Conservation (phyloP, 495 filamentous ascomycete genomes). For the Penicillium soppii region DNA sequence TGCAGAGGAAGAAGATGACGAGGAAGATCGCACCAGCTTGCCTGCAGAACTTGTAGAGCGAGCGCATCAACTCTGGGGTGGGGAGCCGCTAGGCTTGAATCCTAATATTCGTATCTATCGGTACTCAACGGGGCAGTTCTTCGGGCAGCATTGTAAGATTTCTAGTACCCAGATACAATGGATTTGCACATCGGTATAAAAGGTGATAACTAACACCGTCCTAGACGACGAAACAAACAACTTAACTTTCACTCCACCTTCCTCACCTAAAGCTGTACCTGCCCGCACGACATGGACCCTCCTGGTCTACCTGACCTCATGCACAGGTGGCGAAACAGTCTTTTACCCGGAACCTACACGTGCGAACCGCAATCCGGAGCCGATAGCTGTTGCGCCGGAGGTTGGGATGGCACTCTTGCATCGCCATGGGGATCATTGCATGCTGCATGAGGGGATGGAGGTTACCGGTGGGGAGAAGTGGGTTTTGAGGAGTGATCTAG, state of each 20-base stretch:
- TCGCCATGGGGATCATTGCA: conserved; percentile 83
- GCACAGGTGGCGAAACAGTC: conserved; percentile 82
- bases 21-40: conserved; percentile 40
- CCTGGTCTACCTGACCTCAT: conserved; percentile 81
- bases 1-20: conserved; percentile 22
- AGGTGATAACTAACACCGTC: background rate
- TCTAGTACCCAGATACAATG: no score
- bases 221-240: conserved; percentile 78
- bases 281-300: conserved; percentile 91
- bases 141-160: conserved; percentile 84
- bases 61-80: conserved; percentile 63
- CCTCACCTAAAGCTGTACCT: conserved; percentile 35
- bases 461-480: conserved; percentile 86
- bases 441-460: conserved; percentile 84
- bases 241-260: conserved; percentile 52
- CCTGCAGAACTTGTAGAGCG: conserved; percentile 2
- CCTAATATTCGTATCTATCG: conserved; percentile 89
- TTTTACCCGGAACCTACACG: conserved; percentile 77
- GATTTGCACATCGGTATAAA: no score
- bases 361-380: conserved; percentile 50
- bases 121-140: conserved; percentile 85
- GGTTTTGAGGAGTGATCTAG: conserved; percentile 87
- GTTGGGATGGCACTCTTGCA: conserved; percentile 83
- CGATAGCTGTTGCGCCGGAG: conserved; percentile 68
- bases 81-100: conserved; percentile 81